phyloP scores from a whole-genome alignment of 306 rosid species.

The Quercus wislizeni region DNA sequence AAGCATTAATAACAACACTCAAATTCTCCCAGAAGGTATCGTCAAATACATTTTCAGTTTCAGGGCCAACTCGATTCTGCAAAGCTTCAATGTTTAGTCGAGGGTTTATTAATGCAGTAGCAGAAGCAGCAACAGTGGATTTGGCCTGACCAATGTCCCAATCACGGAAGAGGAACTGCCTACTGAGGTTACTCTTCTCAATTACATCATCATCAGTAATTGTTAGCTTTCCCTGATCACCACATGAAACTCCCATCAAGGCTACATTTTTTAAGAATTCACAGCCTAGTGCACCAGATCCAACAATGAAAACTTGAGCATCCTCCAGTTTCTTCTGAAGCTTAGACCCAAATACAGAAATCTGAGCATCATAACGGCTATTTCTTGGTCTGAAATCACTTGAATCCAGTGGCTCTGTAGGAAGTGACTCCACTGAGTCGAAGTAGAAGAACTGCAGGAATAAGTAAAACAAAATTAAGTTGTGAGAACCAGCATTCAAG shows the following conservation, averaged over 20 bases:
- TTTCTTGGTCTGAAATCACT: slow-evolving; percentile 72
- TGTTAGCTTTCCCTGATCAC: slow-evolving; percentile 68
- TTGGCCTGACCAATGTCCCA: slow-evolving; percentile 99
- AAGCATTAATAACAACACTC: slow-evolving; percentile 76
- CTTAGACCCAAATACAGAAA: slow-evolving; percentile 90
- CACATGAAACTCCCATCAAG: slow-evolving; percentile 96
- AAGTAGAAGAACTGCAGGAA: slow-evolving; percentile 84
- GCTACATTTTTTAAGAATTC: slow-evolving; percentile 89
- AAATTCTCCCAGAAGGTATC: slow-evolving; percentile 79
- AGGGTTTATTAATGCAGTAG: slow-evolving; percentile 66
- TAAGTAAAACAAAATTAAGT: slow-evolving; percentile 20
- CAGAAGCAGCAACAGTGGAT: slow-evolving; percentile 91
- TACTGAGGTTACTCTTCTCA: slow-evolving; percentile 94
- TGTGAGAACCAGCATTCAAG: slow-evolving; percentile 17
- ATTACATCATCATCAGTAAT: slow-evolving; percentile 96
- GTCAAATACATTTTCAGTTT: slow-evolving; percentile 77
- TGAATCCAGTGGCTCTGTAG: slow-evolving; percentile 72
- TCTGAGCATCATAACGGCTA: slow-evolving; percentile 95
- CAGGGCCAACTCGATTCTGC: slow-evolving; percentile 81
- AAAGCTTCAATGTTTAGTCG: slow-evolving; percentile 59
- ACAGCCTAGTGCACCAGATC: slow-evolving; percentile 97
- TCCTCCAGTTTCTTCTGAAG: slow-evolving; percentile 91
- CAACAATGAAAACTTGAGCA: slow-evolving; percentile 78
- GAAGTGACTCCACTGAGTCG: slow-evolving; percentile 93
- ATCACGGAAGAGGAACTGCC: slow-evolving; percentile 98